These are phyloP conservation scores for Kwoniella europaea DNA, from an alignment of 768 basidiomycete species.

Conservation along the genomic window DNA sequence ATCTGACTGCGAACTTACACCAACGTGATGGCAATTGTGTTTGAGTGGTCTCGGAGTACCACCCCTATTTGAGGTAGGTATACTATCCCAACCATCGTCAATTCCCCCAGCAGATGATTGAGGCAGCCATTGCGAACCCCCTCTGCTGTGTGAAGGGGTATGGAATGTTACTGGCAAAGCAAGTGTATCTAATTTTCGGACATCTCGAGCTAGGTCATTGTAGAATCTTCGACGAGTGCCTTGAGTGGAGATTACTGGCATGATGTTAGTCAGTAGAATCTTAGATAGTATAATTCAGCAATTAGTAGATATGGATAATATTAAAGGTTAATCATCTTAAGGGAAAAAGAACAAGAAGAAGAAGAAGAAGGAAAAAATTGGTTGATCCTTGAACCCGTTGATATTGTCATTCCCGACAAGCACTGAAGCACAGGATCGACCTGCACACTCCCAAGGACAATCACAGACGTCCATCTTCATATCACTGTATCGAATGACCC, in stretches of 20 bases:
- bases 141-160: neutral
- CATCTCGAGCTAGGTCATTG: slow-evolving; percentile 7
- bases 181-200: neutral
- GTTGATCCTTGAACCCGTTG: no score
- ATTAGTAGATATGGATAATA: no score
- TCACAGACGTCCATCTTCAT: neutral
- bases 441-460: neutral
- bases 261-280: neutral
- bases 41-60: neutral
- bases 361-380: no score
- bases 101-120: no score
- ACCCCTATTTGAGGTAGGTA: neutral
- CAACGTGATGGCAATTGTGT: no score
- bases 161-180: neutral
- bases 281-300: neutral
- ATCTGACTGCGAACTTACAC: no score
- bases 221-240: slow-evolving; percentile 13
- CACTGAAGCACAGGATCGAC: neutral
- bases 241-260: slow-evolving; percentile 10
- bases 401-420: no score
- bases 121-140: no score
- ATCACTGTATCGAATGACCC: neutral
- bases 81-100: neutral
- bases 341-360: no score
- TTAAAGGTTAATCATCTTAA: no score